Percentiles rank a stretch among this genome's conserved stretches.
phyloP scores from a whole-genome alignment of 192 early-diverging fungal species.

The Powellomyces hirtus region DNA sequence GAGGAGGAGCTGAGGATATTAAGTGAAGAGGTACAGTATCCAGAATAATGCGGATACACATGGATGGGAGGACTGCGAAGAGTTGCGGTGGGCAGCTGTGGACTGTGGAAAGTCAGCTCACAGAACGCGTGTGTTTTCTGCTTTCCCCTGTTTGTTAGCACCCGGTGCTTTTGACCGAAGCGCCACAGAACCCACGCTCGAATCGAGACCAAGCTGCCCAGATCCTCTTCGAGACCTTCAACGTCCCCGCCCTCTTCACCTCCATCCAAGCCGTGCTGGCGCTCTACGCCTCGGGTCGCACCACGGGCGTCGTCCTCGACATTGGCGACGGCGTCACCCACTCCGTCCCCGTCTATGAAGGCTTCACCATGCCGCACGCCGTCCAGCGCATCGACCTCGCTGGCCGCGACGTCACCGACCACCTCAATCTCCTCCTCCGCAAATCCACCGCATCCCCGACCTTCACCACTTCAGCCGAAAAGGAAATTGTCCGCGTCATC shows the following conservation, averaged over 20 bases:
- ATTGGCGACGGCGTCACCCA: conserved; percentile 97
- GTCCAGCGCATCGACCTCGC: conserved; percentile 92
- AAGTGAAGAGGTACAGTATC: conserved; percentile 90
- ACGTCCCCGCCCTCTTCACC: conserved; percentile 94
- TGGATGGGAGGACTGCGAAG: neutral
- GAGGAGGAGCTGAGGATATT: conserved; percentile 93
- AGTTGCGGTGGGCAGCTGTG: neutral
- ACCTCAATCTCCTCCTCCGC: conserved; percentile 88
- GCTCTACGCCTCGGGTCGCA: conserved; percentile 95
- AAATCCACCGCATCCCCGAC: conserved; percentile 71
- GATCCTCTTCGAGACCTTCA: conserved; percentile 99
- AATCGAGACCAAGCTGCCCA: conserved; percentile 94
- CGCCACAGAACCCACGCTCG: conserved; percentile 87
- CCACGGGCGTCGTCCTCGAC: conserved; percentile 95
- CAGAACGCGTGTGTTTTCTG: no score
- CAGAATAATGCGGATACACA: no score
- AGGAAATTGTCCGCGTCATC: conserved; percentile 90
- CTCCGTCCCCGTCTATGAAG: conserved; percentile 92
- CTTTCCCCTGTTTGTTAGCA: conserved; percentile 56
- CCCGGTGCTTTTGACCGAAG: conserved; percentile 95
- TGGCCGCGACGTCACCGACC: conserved; percentile 88
- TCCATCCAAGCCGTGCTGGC: conserved; percentile 97
- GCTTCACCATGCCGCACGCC: conserved; percentile 92
- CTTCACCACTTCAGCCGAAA: conserved; percentile 91
- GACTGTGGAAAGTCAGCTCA: neutral